Evolutionary conservation across 2,329 filamentous ascomycete species (phyloP).

Genomic region (Aspergillus udagawae): DNA sequence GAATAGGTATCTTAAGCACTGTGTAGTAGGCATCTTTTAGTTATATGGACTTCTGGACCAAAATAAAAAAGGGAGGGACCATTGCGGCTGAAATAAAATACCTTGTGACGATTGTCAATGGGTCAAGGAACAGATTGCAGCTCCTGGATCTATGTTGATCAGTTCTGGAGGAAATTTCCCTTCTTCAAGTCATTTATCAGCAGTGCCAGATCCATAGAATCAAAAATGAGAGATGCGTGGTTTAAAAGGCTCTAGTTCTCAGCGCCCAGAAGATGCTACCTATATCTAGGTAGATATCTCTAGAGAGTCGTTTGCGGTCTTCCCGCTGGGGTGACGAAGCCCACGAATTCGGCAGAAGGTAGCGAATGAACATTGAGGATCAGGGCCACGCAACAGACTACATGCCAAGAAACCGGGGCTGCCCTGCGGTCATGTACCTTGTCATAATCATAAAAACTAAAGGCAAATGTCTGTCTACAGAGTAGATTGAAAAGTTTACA

Average conservation of each 20-base stretch:
- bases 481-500: no score
- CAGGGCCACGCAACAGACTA: conserved; percentile 10
- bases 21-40: background rate
- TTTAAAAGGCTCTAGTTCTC: background rate
- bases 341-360: background rate
- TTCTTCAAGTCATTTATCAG: background rate
- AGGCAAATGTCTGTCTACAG: background rate
- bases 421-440: background rate
- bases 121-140: background rate
- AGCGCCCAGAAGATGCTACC: background rate
- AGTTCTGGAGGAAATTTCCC: background rate
- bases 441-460: background rate
- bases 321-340: conserved; percentile 28
- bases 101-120: background rate
- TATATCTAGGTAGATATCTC: background rate
- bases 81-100: background rate
- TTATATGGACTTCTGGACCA: background rate
- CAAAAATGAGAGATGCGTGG: background rate
- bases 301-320: conserved; percentile 6
- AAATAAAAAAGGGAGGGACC: background rate
- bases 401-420: background rate
- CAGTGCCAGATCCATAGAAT: background rate
- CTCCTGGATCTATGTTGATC: background rate
- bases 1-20: background rate
- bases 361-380: conserved; percentile 26